Conservation (phyloP, 306 rosid species). For the Cucumis melo region DNA sequence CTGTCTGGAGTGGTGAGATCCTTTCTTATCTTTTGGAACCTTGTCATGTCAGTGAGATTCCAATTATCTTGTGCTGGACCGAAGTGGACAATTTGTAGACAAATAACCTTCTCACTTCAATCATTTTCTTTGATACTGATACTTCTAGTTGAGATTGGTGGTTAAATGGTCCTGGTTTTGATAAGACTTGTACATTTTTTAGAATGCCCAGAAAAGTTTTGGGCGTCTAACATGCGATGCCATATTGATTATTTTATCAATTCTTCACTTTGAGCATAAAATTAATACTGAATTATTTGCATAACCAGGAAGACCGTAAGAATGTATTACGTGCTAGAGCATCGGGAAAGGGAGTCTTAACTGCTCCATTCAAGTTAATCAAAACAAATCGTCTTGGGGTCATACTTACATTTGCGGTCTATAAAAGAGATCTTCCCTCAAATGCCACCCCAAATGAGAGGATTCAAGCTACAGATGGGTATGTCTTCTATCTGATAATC, state of each 20-base stretch:
- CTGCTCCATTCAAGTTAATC: conserved; percentile 80
- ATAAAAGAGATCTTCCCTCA: conserved; percentile 77
- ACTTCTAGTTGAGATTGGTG: not conserved
- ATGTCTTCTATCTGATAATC: conserved; percentile 11
- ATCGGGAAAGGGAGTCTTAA: conserved; percentile 87
- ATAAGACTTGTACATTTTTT: not conserved
- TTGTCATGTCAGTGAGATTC: not conserved
- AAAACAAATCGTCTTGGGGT: conserved; percentile 92
- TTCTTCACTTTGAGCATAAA: not conserved
- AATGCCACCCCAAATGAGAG: conserved; percentile 88
- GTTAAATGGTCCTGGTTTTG: not conserved
- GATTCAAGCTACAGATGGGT: conserved; percentile 91
- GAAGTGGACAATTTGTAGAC: not conserved
- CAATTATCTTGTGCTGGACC: conserved; percentile 2
- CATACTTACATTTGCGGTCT: conserved; percentile 87
- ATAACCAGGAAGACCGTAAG: conserved; percentile 66
- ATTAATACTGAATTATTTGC: not conserved
- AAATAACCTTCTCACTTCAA: not conserved
- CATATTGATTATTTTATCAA: not conserved
- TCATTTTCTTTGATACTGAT: not conserved
- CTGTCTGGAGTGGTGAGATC: conserved; percentile 67
- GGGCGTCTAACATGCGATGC: not conserved
- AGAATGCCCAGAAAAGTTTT: not conserved
- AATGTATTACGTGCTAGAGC: conserved; percentile 86
- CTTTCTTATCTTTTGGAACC: conserved; percentile 9